Conservation (phyloP, 331 rosid genomes). For the Pyracantha coccinea region DNA sequence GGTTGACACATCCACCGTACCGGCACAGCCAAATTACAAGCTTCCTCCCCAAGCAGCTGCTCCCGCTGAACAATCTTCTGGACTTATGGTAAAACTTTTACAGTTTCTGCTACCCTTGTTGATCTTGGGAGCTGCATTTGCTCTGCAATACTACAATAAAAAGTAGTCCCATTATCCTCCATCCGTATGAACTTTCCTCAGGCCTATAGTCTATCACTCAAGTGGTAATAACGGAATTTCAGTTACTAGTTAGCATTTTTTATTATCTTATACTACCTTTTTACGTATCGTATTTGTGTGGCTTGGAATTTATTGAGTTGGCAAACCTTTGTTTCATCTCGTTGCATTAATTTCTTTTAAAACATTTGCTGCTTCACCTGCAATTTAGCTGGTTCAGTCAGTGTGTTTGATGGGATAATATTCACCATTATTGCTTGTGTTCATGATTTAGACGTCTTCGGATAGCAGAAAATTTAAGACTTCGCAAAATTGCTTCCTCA, state of each 20-base stretch:
- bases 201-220: neutral
- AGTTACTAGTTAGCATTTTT: neutral
- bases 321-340: neutral
- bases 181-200: neutral
- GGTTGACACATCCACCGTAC: constrained; percentile 47
- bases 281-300: neutral
- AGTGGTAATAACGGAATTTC: neutral
- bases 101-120: constrained; percentile 55
- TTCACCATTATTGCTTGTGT: neutral
- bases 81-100: constrained; percentile 31
- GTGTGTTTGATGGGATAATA: neutral
- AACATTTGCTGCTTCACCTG: neutral
- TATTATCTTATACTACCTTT: neutral
- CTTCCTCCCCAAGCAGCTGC: constrained; percentile 13
- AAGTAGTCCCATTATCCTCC: constrained; percentile 12
- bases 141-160: constrained; percentile 46
- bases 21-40: constrained; percentile 16
- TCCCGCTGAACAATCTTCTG: constrained; percentile 32
- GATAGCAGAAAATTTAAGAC: neutral
- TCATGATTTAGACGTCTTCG: neutral
- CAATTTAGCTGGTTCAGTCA: neutral
- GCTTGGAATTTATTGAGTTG: neutral
- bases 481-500: neutral
- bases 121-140: constrained; percentile 57
- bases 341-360: neutral